Evolutionary conservation across 306 rosid species (phyloP).

Genomic region (Gleditsia sinensis): DNA sequence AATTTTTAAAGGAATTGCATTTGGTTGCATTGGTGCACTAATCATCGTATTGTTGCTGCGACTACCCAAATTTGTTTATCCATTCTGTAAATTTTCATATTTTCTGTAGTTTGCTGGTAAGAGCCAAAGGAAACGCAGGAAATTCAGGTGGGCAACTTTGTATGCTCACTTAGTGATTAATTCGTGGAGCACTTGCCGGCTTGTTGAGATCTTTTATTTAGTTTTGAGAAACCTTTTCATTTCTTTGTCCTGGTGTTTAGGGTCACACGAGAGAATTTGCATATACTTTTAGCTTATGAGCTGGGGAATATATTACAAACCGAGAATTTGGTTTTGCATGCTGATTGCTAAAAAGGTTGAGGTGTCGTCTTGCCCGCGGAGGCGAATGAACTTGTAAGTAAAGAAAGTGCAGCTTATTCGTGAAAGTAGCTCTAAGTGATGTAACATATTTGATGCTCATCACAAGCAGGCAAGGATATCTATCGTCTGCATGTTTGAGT

Average conservation of each 20-base stretch:
- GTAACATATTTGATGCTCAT: background rate
- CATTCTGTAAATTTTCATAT: background rate
- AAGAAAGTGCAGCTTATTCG: too few relatives aligned
- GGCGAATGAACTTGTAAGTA: too few relatives aligned
- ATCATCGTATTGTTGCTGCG: conserved; percentile 30
- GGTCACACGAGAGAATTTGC: too few relatives aligned
- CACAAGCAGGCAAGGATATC: conserved; percentile 22
- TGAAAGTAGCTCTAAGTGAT: conserved; percentile 3
- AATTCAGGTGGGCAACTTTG: background rate
- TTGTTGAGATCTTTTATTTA: too few relatives aligned
- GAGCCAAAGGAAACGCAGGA: background rate
- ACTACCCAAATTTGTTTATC: conserved; percentile 24
- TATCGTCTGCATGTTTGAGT: background rate
- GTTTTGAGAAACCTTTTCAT: background rate
- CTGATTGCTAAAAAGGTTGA: conserved; percentile 18
- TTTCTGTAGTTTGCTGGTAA: conserved; percentile 1
- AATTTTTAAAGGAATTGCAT: conserved; percentile 30
- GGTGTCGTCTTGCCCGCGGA: conserved; percentile 12
- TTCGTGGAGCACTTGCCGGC: too few relatives aligned
- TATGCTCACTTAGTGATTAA: too few relatives aligned
- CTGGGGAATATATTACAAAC: background rate
- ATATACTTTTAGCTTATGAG: background rate
- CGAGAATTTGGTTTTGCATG: conserved; percentile 7
- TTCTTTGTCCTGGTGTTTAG: too few relatives aligned
- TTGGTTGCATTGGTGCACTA: conserved; percentile 29